Conservation (phyloP, 2,329 filamentous ascomycete genomes). For the Microascus cirrosus region DNA sequence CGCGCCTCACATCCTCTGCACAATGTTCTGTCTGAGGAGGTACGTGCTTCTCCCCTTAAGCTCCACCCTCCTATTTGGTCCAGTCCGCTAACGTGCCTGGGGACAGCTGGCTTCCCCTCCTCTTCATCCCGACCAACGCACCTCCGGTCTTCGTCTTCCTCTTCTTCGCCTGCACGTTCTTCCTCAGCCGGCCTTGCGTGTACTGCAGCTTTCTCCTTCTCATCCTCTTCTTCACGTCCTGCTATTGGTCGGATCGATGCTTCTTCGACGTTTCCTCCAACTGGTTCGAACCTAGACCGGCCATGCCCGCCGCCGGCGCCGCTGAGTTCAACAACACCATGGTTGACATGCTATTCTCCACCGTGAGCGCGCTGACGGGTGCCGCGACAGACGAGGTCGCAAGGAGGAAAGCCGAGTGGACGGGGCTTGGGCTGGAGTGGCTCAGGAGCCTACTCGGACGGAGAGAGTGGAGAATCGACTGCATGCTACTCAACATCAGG, state of each 20-base stretch:
- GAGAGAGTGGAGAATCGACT: conserved; percentile 84
- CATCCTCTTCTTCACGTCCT: conserved; percentile 86
- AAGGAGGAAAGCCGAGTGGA: conserved; percentile 52
- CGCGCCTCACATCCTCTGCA: conserved; percentile 7
- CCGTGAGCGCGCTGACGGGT: conserved; percentile 54
- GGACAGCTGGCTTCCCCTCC: conserved; percentile 71
- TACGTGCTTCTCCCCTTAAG: conserved; percentile 15
- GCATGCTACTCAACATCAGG: conserved; percentile 77
- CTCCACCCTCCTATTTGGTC: not conserved
- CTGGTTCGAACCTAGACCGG: conserved; percentile 77
- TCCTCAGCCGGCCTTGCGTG: conserved; percentile 90
- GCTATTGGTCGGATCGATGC: conserved; percentile 79
- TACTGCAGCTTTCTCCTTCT: conserved; percentile 96
- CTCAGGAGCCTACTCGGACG: conserved; percentile 68
- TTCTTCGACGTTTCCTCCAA: conserved; percentile 89
- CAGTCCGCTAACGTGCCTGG: not conserved
- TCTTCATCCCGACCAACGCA: conserved; percentile 80
- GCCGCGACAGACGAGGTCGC: conserved; percentile 53
- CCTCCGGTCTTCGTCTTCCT: conserved; percentile 77
- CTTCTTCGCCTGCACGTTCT: conserved; percentile 88
- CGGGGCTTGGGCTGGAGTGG: conserved; percentile 76
- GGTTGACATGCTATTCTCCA: conserved; percentile 54
- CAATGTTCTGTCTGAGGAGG: conserved; percentile 55
- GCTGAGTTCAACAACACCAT: conserved; percentile 35
- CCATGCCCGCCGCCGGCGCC: conserved; percentile 15